These are phyloP conservation scores for Papiliotrema flavescens DNA, from an alignment of 1,284 basidiomycete species.

Conservation along the genomic window DNA sequence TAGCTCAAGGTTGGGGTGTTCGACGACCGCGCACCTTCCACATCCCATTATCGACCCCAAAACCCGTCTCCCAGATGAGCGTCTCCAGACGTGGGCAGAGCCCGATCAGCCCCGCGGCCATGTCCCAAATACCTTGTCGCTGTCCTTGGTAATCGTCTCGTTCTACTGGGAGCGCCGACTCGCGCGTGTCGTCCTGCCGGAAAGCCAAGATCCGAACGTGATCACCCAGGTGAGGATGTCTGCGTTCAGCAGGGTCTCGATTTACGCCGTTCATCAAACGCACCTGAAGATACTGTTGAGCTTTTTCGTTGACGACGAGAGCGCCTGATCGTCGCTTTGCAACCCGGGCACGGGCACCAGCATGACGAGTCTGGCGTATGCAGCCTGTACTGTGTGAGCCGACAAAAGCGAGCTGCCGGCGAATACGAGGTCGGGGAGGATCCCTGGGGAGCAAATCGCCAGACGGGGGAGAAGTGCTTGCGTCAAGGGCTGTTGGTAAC, in stretches of 20 bases:
- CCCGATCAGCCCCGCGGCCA: background rate
- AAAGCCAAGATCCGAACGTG: constrained; percentile 2
- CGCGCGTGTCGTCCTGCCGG: background rate
- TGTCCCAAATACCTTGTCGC: background rate
- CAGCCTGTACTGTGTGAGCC: background rate
- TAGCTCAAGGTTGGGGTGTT: too few relatives aligned
- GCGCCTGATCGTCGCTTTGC: background rate
- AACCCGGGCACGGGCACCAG: background rate
- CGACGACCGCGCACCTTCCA: constrained; percentile 1
- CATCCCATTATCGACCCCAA: background rate
- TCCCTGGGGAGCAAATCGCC: background rate
- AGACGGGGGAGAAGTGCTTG: background rate
- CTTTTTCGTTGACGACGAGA: background rate
- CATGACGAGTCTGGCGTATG: background rate
- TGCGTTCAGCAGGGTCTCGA: background rate
- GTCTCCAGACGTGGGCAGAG: background rate
- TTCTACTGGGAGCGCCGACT: background rate
- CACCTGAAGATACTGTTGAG: background rate
- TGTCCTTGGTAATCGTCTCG: background rate
- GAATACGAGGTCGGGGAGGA: background rate
- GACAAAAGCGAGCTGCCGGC: background rate
- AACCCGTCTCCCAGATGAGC: background rate
- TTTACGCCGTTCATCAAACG: background rate
- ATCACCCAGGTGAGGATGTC: background rate
- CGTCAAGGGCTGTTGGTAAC: background rate